A percentile compares a stretch with the other conserved stretches of the same genome.
phyloP scores from a whole-genome alignment of 2,329 filamentous ascomycete genomes.

The Pseudocercospora musae region DNA sequence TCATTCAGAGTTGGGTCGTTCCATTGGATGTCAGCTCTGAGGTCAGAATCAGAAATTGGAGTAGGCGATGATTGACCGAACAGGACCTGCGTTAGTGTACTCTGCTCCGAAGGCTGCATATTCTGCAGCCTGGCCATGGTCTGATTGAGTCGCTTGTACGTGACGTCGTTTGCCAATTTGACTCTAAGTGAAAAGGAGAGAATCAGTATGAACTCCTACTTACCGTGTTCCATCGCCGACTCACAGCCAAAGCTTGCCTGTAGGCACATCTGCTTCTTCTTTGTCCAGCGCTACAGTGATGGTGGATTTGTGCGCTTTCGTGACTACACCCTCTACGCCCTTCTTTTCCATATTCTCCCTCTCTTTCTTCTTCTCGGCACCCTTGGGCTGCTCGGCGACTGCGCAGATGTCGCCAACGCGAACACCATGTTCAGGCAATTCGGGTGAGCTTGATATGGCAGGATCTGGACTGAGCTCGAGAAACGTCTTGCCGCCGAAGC shows the following conservation, averaged over 20 bases:
- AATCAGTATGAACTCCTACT: constrained; percentile 20
- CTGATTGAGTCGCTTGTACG: constrained; percentile 63
- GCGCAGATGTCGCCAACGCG: constrained; percentile 75
- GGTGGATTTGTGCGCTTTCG: constrained; percentile 56
- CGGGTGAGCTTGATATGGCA: constrained; percentile 54
- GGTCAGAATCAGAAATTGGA: constrained; percentile 44
- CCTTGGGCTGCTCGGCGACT: constrained; percentile 70
- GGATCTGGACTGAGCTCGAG: constrained; percentile 73
- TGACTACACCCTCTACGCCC: constrained; percentile 68
- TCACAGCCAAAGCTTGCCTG: constrained; percentile 60
- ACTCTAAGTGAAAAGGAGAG: constrained; percentile 45
- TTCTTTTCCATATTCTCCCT: constrained; percentile 66
- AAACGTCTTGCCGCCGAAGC: constrained; percentile 85
- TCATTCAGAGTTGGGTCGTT: constrained; percentile 57
- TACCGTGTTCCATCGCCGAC: constrained; percentile 34
- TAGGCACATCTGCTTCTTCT: constrained; percentile 55
- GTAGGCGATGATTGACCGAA: constrained; percentile 58
- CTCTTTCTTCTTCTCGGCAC: constrained; percentile 67
- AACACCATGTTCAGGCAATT: constrained; percentile 70
- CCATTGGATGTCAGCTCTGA: constrained; percentile 49
- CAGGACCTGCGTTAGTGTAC: constrained; percentile 57
- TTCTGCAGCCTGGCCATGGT: constrained; percentile 60
- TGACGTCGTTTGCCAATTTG: constrained; percentile 65
- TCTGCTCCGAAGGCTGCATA: constrained; percentile 54
- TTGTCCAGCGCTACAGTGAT: constrained; percentile 69